Evolutionary conservation across 257 asterid species (phyloP), one percentile per base, ranked within the genome.

Genomic region (Primulina eburnea): DNA sequence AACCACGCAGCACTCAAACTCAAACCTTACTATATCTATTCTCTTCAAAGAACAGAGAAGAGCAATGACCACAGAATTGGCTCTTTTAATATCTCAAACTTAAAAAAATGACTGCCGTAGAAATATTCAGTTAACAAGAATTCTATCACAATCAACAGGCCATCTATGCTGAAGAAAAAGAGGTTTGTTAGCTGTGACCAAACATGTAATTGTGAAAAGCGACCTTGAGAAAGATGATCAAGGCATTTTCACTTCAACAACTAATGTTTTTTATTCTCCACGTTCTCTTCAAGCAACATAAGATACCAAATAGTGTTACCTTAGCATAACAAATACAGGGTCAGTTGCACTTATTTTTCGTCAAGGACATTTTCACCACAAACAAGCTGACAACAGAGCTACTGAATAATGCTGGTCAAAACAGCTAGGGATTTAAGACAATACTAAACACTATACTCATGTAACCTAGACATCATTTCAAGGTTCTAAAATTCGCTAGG

Each of bases 401-500:
- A 34, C 30, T 21, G 28, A 61, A 21, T 38, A 5, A 47, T 37
- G 53, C 12, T 12, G 34, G 29, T 63, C 57, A 70, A 50, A 32
- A 71, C 12, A 70, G 64, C 17, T 47, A 37, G 29, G 61, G 21
- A 69, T 50, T 59, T 34, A n/a, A 34, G 21, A 38, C 38, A 40
- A 58, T 58, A 17, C 63, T 43, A 20, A 40, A 47, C 76, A 55
- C 34, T 71, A 53, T 60, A 76, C 7, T 40, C 17, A 40, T 40
- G 16, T 38, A 65, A 43, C 57, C 55, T 33, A 70, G 18, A 52
- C 34, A 65, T 34, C 37, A 58, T 29, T 68, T n/a, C 33, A 40
- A 32, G 32, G 43, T 68, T n/a, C 53, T 21, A 24, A 47, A 24
- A 24, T 24, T 24, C 1, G 26, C 26, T 24, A 24, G 26, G 26